Percentiles rank a stretch among this genome's conserved stretches.
phyloP scores from a whole-genome alignment of 2,329 filamentous ascomycete genomes.

The Cercospora sp. region DNA sequence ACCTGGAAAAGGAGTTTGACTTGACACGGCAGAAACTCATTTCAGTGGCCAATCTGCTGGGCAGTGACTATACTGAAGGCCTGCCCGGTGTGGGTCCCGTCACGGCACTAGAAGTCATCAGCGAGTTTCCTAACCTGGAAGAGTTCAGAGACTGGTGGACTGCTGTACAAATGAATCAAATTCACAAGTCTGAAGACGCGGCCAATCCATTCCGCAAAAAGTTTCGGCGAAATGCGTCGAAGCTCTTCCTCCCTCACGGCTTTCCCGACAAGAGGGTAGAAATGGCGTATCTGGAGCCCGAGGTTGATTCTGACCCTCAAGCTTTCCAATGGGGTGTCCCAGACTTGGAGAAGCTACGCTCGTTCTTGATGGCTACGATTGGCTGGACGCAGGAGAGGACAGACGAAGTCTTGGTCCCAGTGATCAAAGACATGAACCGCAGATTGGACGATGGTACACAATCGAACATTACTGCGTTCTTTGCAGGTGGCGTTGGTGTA shows the following conservation, averaged over 20 bases:
- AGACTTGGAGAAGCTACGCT: conserved; percentile 79
- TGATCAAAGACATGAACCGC: conserved; percentile 92
- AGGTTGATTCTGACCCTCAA: conserved; percentile 77
- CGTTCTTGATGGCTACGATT: conserved; percentile 86
- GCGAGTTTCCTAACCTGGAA: conserved; percentile 77
- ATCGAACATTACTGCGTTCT: conserved; percentile 92
- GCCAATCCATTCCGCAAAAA: conserved; percentile 73
- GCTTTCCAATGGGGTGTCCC: conserved; percentile 94
- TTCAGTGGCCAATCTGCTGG: conserved; percentile 82
- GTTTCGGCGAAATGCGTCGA: conserved; percentile 79
- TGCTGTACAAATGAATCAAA: conserved; percentile 67
- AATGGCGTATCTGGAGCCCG: conserved; percentile 79
- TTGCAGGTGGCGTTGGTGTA: conserved; percentile 70
- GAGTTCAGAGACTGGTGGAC: conserved; percentile 87
- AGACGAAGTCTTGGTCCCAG: conserved; percentile 92
- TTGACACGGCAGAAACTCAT: conserved; percentile 86
- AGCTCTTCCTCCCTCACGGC: conserved; percentile 77
- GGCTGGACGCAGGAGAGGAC: conserved; percentile 91
- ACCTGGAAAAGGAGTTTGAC: conserved; percentile 86
- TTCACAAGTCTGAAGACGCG: conserved; percentile 59
- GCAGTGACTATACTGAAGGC: conserved; percentile 93
- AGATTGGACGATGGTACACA: conserved; percentile 88
- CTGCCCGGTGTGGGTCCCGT: conserved; percentile 89
- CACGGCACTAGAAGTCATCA: conserved; percentile 89
- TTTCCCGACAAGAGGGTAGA: conserved; percentile 81